Evolutionary conservation across 345 rosid species (phyloP).

Genomic region (Eutrema heterophyllum): DNA sequence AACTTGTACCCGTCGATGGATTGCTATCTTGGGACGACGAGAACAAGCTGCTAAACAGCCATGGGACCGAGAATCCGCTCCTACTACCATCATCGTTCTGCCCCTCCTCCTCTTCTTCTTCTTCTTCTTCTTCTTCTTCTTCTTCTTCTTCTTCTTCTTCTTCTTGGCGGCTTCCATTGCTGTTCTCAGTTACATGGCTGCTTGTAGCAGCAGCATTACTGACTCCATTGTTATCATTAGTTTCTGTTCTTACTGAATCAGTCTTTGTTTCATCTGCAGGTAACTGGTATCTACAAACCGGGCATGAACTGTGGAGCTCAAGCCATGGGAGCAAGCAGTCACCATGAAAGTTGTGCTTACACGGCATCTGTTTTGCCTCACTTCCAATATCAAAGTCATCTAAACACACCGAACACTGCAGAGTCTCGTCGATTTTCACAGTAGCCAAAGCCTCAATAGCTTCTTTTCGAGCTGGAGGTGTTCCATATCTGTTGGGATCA

Average conservation of each 20-base stretch:
- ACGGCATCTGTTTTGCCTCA: slow-evolving; percentile 76
- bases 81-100: not conserved
- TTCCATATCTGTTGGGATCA: slow-evolving; percentile 77
- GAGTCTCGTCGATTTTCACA: slow-evolving; percentile 46
- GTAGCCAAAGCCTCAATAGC: slow-evolving; percentile 64
- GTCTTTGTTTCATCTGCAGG: slow-evolving; percentile 61
- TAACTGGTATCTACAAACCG: slow-evolving; percentile 75
- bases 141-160: not conserved
- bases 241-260: slow-evolving; percentile 34
- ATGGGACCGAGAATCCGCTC: slow-evolving; percentile 21
- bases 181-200: slow-evolving; percentile 6
- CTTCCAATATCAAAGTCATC: slow-evolving; percentile 66
- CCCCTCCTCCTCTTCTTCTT: too few relatives aligned
- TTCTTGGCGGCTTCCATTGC: not conserved
- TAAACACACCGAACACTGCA: slow-evolving; percentile 81
- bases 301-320: slow-evolving; percentile 91
- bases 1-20: slow-evolving; percentile 22
- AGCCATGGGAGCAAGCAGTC: slow-evolving; percentile 80
- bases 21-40: slow-evolving; percentile 21
- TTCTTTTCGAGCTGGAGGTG: slow-evolving; percentile 78
- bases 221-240: slow-evolving; percentile 25
- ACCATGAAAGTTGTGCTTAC: slow-evolving; percentile 69
- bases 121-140: not conserved
- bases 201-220: slow-evolving; percentile 17
- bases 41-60: slow-evolving; percentile 23